These are phyloP conservation scores for Hypoxylon intermedium DNA, from an alignment of 495 filamentous ascomycete species.

Conservation along the genomic window DNA sequence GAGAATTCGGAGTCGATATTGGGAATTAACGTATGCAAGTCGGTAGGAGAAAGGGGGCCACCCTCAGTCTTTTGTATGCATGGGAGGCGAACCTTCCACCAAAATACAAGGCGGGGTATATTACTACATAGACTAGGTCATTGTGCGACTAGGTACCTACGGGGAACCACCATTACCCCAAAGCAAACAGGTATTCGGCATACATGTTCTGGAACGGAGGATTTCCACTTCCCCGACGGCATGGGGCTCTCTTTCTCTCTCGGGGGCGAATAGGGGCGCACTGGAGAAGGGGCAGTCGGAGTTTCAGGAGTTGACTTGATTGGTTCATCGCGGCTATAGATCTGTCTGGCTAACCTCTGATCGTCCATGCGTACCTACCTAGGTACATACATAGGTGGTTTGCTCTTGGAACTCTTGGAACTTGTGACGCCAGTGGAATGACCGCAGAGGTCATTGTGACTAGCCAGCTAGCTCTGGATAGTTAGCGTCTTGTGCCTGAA, in stretches of 20 bases:
- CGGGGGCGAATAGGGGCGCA: not conserved
- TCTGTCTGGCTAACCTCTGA: not conserved
- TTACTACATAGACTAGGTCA: not conserved
- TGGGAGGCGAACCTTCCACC: not conserved
- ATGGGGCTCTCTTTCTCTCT: slow-evolving; percentile 8
- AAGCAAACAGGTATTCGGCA: not conserved
- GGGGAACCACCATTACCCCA: slow-evolving; percentile 12
- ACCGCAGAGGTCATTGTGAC: no score
- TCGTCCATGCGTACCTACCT: not conserved
- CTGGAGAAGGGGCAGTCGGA: slow-evolving; percentile 7
- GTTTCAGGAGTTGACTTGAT: slow-evolving; percentile 24
- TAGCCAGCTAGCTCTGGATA: no score
- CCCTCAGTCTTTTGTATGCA: slow-evolving; percentile 18
- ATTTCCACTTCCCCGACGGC: slow-evolving; percentile 34
- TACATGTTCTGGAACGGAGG: not conserved
- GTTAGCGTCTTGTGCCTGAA: no score
- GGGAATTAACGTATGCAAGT: slow-evolving; percentile 6
- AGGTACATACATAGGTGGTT: no score
- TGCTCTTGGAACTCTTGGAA: no score
- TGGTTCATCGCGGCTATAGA: slow-evolving; percentile 7
- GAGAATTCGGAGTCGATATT: not conserved
- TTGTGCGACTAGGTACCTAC: slow-evolving; percentile 16
- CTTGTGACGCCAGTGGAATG: no score
- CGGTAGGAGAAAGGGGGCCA: not conserved
- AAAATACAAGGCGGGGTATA: slow-evolving; percentile 33